Evolutionary conservation across 257 asterid species (phyloP), one percentile per base, ranked within the genome.

Genomic region (Eucommia ulmoides): DNA sequence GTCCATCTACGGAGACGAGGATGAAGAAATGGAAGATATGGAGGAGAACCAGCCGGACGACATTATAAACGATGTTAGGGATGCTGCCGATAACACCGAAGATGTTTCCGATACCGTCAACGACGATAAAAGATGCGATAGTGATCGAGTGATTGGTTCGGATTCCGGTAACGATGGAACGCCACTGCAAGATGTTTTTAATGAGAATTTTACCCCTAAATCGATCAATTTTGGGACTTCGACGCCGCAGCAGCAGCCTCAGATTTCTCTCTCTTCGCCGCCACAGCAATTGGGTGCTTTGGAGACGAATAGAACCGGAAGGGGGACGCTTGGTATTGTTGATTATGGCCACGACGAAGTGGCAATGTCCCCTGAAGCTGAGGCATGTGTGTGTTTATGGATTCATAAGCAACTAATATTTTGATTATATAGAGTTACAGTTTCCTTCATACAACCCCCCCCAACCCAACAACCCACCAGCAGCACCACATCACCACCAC

Each of bases 1-100:
- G n/a, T 42, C 48, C 48, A 42, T 42, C 20, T 42, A 42, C 9
- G 48, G 48, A 2, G 20, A 42, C 48, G 48, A 18, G 6, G 48
- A 42, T 7, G 48, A 42, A 2, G 48, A 42, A 10, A n/a, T 16
- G 21, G 48, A 42, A 15, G 48, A 42, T 21, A 18, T 8, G 17
- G 45, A 38, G n/a, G 15, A 6, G 19, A 21, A 42, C 8, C 20
- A 2, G 8, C 48, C 16, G 17, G 45, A 38, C 7, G 2, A 3
- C 3, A 3, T 18, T 2, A 6, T 3, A 6, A 14, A 38, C 7
- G 11, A 6, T 26, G 8, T 3, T 35, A 15, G 2, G 16, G 16
- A 35, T 18, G 44, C 2, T 18, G 44, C 11, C 1, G 44, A 10
- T 18, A 35, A 6, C 44, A 18, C 11, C 44, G 12, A 29, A 6